Conservation (phyloP, 2,329 filamentous ascomycete genomes). For the Kalaharituber pfeilii region DNA sequence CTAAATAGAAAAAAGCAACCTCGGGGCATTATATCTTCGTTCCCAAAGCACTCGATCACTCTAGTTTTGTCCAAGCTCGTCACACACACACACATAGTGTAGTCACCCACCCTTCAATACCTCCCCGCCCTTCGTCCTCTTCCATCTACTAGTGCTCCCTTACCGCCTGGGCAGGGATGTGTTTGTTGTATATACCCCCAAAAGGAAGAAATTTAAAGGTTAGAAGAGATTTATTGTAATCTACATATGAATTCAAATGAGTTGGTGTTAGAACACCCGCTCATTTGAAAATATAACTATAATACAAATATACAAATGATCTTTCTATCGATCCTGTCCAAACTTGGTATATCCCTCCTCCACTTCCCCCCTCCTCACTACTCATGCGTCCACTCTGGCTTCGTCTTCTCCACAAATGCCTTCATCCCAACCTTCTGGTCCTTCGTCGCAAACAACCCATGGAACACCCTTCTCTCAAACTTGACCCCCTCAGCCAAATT, state of each 20-base stretch:
- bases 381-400: conserved; percentile 74
- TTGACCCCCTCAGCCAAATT: conserved; percentile 78
- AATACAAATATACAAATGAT: too few relatives aligned
- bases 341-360: not conserved
- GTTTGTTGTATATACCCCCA: not conserved
- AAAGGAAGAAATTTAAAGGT: not conserved
- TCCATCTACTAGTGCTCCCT: not conserved
- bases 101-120: not conserved
- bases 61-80: not conserved
- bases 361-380: too few relatives aligned
- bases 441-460: conserved; percentile 77
- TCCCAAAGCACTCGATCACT: not conserved
- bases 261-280: not conserved
- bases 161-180: not conserved
- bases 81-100: not conserved
- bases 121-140: not conserved
- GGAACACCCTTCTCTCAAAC: conserved; percentile 85
- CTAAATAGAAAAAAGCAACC: too few relatives aligned
- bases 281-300: not conserved
- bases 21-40: not conserved
- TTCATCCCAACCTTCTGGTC: conserved; percentile 97
- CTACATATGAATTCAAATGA: not conserved
- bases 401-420: conserved; percentile 89
- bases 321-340: not conserved
- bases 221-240: too few relatives aligned